These are phyloP conservation scores for Morella rubra DNA, from an alignment of 306 rosid species.

Conservation along the genomic window DNA sequence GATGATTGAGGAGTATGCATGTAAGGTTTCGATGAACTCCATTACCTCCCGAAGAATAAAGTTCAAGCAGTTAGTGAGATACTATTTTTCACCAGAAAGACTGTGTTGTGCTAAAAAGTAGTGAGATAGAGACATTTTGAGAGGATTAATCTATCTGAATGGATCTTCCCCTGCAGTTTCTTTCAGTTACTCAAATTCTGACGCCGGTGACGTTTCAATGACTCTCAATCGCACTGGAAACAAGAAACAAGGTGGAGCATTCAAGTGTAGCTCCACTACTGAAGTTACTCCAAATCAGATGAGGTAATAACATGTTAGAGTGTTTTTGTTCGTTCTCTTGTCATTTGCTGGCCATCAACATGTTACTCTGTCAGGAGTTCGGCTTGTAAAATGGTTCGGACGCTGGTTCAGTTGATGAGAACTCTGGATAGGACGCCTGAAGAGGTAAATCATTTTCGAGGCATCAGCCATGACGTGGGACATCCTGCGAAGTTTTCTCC, in stretches of 20 bases:
- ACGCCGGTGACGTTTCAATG: slow-evolving; percentile 80
- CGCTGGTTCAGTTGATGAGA: slow-evolving; percentile 94
- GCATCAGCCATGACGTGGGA: slow-evolving; percentile 11
- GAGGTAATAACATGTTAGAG: slow-evolving; percentile 47
- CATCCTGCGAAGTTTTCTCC: neutral
- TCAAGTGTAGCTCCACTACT: slow-evolving; percentile 66
- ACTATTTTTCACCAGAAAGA: neutral
- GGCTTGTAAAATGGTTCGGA: slow-evolving; percentile 97
- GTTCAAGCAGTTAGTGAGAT: neutral
- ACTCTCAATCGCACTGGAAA: slow-evolving; percentile 77
- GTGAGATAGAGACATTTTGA: slow-evolving; percentile 7
- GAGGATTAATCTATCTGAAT: slow-evolving; percentile 10
- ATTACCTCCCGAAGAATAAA: neutral
- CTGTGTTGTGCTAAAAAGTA: neutral
- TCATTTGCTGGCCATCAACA: neutral
- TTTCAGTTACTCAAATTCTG: slow-evolving; percentile 75
- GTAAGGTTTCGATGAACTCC: slow-evolving; percentile 44
- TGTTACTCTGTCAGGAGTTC: slow-evolving; percentile 67
- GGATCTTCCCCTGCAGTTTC: slow-evolving; percentile 59
- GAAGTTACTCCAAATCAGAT: slow-evolving; percentile 92
- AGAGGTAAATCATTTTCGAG: slow-evolving; percentile 54
- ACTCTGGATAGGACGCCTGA: slow-evolving; percentile 97
- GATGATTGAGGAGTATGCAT: slow-evolving; percentile 94
- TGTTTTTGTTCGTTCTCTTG: neutral
- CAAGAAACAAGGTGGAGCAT: slow-evolving; percentile 74